phyloP scores from a whole-genome alignment of 2,329 filamentous ascomycete genomes.

The Colletotrichum liaoningense region DNA sequence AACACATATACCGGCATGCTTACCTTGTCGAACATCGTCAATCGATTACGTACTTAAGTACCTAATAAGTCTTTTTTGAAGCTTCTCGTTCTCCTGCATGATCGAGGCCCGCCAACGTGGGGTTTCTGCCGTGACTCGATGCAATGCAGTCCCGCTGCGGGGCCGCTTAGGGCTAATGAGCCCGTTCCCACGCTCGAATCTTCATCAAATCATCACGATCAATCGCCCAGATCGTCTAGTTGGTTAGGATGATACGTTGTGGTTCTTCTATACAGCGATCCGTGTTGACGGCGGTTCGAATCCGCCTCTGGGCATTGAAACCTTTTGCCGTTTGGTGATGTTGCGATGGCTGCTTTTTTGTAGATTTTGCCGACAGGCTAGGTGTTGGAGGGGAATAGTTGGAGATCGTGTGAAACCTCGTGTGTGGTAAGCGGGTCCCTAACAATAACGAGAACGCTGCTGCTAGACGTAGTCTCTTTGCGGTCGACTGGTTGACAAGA shows the following conservation, averaged over 20 bases:
- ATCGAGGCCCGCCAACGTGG: not conserved
- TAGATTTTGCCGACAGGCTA: not conserved
- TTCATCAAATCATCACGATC: not conserved
- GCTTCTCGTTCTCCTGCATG: not conserved
- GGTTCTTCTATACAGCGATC: conserved; percentile 31
- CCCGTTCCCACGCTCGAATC: fast-evolving
- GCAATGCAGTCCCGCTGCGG: conserved; percentile 10
- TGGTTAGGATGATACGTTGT: conserved; percentile 37
- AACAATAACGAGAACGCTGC: too few species aligned
- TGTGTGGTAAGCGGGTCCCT: not conserved
- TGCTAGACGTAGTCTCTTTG: too few species aligned
- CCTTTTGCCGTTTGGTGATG: not conserved
- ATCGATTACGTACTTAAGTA: not conserved
- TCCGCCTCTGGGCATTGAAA: conserved; percentile 28
- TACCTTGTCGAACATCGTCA: not conserved
- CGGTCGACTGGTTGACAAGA: too few species aligned
- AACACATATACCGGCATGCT: not conserved
- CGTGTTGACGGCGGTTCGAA: conserved; percentile 37
- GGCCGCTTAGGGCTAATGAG: conserved; percentile 19
- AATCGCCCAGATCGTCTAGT: conserved; percentile 34
- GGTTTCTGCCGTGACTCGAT: not conserved
- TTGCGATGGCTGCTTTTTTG: not conserved
- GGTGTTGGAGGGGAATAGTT: too few species aligned
- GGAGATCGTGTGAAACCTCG: not conserved
- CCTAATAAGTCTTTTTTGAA: not conserved